phyloP scores from a whole-genome alignment of 2,329 filamentous ascomycete genomes.

The Colletotrichum magnum region DNA sequence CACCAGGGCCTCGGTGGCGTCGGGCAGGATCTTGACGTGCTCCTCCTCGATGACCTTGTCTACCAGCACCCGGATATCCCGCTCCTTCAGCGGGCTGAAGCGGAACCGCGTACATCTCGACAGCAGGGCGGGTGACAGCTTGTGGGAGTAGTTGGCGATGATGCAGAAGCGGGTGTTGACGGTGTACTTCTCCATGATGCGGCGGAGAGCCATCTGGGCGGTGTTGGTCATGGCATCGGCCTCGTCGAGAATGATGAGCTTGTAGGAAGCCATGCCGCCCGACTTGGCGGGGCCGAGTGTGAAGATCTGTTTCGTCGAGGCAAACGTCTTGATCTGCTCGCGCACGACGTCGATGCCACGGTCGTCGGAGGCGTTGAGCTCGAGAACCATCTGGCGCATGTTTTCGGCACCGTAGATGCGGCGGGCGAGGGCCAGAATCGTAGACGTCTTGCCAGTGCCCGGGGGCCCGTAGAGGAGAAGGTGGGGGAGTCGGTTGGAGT shows the following conservation, averaged over 20 bases:
- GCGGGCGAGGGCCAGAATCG: constrained; percentile 91
- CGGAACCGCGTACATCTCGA: constrained; percentile 95
- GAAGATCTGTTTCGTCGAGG: constrained; percentile 98
- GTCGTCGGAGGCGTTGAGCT: constrained; percentile 97
- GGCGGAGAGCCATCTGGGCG: constrained; percentile 94
- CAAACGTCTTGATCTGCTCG: constrained; percentile 99
- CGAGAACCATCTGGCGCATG: constrained; percentile 98
- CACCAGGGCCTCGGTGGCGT: constrained; percentile 87
- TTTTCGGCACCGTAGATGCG: constrained; percentile 93
- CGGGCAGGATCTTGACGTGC: constrained; percentile 83
- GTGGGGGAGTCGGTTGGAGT: constrained; percentile 93
- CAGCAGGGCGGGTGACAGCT: constrained; percentile 91
- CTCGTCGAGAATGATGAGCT: constrained; percentile 97
- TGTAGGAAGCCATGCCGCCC: constrained; percentile 79
- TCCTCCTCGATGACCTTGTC: constrained; percentile 93
- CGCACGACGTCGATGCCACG: constrained; percentile 97
- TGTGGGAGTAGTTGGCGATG: constrained; percentile 99
- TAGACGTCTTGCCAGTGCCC: constrained; percentile 97
- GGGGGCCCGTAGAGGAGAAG: constrained; percentile 97
- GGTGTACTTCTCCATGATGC: constrained; percentile 99
- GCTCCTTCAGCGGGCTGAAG: constrained; percentile 93
- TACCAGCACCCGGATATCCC: constrained; percentile 86
- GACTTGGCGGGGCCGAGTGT: constrained; percentile 69
- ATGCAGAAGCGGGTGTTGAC: constrained; percentile 98
- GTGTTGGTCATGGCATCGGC: constrained; percentile 99